Conservation (phyloP, 2,329 filamentous ascomycete species). For the Emericellopsis atlantica region DNA sequence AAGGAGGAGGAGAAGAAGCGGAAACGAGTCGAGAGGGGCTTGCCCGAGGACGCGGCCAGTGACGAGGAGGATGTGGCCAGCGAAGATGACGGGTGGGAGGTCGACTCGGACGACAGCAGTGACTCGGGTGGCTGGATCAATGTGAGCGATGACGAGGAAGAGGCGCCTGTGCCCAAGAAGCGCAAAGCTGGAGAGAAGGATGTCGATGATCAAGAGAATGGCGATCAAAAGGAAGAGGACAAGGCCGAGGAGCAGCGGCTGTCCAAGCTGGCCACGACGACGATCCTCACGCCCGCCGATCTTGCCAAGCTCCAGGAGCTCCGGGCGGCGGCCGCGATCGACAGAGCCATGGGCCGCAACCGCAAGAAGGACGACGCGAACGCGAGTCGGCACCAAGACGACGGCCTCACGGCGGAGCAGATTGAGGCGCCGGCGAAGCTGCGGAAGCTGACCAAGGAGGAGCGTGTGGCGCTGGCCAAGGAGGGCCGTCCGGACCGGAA, state of each 20-base stretch:
- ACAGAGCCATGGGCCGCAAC: constrained; percentile 40
- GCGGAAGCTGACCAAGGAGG: constrained; percentile 79
- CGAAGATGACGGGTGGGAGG: constrained; percentile 47
- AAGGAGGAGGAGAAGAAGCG: constrained; percentile 79
- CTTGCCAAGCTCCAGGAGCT: constrained; percentile 90
- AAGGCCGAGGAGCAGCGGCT: constrained; percentile 36
- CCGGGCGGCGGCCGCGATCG: constrained; percentile 58
- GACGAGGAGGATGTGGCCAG: constrained; percentile 46
- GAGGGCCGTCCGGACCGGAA: constrained; percentile 68
- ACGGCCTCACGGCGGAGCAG: constrained; percentile 78
- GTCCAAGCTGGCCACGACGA: constrained; percentile 76
- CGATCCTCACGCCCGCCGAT: constrained; percentile 90
- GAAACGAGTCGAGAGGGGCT: constrained; percentile 56
- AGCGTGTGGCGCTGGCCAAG: constrained; percentile 70
- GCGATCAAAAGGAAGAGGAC: constrained; percentile 28
- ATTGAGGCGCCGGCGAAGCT: constrained; percentile 79
- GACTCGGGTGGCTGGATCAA: constrained; percentile 90
- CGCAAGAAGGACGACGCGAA: constrained; percentile 32
- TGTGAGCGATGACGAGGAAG: constrained; percentile 74
- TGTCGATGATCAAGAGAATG: constrained; percentile 20
- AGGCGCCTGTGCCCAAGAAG: constrained; percentile 45
- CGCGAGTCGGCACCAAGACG: constrained; percentile 59
- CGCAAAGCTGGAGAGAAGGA: constrained; percentile 14
- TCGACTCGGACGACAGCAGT: constrained; percentile 44
- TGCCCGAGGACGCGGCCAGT: constrained; percentile 48